phyloP scores from a whole-genome alignment of 2,329 filamentous ascomycete species.

The Colletotrichum falcatum region DNA sequence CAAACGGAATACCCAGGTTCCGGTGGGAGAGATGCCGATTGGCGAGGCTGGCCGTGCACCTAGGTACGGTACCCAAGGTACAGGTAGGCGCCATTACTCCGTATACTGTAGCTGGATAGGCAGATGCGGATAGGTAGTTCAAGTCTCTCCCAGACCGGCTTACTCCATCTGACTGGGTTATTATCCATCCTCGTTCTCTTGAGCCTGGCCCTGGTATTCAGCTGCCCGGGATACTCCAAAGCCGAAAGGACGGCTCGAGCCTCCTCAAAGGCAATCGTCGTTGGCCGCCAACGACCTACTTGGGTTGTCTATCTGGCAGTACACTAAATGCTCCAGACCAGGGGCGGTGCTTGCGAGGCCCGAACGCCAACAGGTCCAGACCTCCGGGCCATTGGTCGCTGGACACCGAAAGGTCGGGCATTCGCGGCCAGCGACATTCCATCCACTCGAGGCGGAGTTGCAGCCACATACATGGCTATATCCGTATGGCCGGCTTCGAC shows the following conservation, averaged over 20 bases:
- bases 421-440: not conserved
- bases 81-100: not conserved
- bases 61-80: too few relatives aligned
- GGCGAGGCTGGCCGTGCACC: not conserved
- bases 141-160: not conserved
- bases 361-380: constrained; percentile 21
- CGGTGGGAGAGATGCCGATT: constrained; percentile 3
- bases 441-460: not conserved
- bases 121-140: too few relatives aligned
- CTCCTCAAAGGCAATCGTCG: constrained; percentile 9
- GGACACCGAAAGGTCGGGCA: constrained; percentile 9
- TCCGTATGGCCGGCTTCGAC: constrained; percentile 1
- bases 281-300: not conserved
- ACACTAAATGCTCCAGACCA: not conserved
- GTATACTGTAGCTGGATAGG: too few relatives aligned
- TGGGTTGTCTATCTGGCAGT: too few relatives aligned
- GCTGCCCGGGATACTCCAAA: constrained; percentile 14
- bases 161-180: not conserved
- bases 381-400: constrained; percentile 6
- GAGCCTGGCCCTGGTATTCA: not conserved
- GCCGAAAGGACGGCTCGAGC: constrained; percentile 2
- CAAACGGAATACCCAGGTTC: constrained; percentile 1
- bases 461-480: too few relatives aligned
- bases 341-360: constrained; percentile 1
- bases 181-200: not conserved